Evolutionary conservation across 140 eudicot species (phyloP), one percentile per base, ranked within the genome.

Genomic region (Senecio squalidus): DNA sequence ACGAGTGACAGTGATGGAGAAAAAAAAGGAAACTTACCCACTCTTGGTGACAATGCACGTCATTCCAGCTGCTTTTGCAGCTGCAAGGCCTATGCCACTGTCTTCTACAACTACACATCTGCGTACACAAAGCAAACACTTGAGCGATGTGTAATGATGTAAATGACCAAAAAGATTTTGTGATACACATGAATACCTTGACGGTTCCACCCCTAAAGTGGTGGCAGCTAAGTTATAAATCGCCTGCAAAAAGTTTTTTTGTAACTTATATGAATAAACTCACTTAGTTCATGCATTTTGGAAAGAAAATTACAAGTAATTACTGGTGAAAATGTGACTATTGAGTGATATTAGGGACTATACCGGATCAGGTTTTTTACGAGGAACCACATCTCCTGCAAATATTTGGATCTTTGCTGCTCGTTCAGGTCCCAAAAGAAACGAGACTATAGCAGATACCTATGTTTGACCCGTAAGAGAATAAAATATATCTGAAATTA

Each of bases 1-100:
- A 33, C 13, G 7, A 33, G 40, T 10, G 43, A 36, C 4, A 9
- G n/a, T 2, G 2, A 9, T 18, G 13, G 25, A 47, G 52, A 51
- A 51, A 14, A 23, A 10, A 27, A 24, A 24, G 9, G 26, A 10
- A 43, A 72, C 80, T 60, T 66, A 81, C 98, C 98, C 98, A 4
- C 98, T 92, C 85, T 92, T 92, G 21, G 98, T 87, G 27, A 92
- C 95, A 4, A 92, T 77, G 61, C 98, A 92, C 38, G 66, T 92
- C 98, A 92, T 92, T 65, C 98, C 96, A 22, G 98, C 98, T 2
- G 96, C 96, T 75, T 92, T 92, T 52, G 98, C 98, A 17, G 98
- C 98, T 9, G 96, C 95, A 74, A 92, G 95, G 23, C 98, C 98
- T 5, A 92, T 92, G 67, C 82, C 96, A 55, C 98, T 92, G 65